Percentiles rank a stretch among this genome's conserved stretches.
These are phyloP conservation scores for Dothistroma septosporum DNA, from an alignment of 2,329 filamentous ascomycete genomes.

Conservation along the genomic window DNA sequence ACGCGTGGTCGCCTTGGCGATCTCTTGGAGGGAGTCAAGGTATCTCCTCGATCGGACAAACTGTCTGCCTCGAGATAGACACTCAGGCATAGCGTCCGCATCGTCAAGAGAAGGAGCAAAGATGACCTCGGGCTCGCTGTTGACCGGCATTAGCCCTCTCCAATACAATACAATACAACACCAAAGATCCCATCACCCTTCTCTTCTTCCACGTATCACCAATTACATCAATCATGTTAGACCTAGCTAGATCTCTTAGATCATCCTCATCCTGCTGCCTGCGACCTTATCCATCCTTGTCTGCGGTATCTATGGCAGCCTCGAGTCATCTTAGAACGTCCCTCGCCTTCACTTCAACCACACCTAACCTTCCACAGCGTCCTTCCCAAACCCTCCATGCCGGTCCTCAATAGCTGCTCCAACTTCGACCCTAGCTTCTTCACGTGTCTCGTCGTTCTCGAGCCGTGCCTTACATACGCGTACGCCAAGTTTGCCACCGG, in stretches of 20 bases:
- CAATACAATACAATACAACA: conserved; percentile 4
- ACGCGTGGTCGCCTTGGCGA: no score
- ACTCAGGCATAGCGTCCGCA: conserved; percentile 44
- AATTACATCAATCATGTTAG: background rate
- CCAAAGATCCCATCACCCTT: conserved; percentile 7
- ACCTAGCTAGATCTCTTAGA: background rate
- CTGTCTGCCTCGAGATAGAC: background rate
- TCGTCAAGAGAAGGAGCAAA: conserved; percentile 48
- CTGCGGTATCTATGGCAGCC: conserved; percentile 1
- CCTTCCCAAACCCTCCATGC: conserved; percentile 68
- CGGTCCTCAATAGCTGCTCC: conserved; percentile 67
- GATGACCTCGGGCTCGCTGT: background rate
- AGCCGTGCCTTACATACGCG: background rate
- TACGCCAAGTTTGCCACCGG: background rate
- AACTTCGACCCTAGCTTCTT: conserved; percentile 78
- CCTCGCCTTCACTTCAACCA: no score
- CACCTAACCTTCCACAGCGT: background rate
- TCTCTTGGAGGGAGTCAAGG: no score
- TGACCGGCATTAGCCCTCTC: background rate
- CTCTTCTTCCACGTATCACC: conserved; percentile 5
- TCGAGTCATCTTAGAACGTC: conserved; percentile 5
- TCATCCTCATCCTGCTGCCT: conserved; percentile 4
- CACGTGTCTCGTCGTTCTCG: conserved; percentile 77
- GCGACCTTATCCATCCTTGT: background rate
- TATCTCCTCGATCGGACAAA: no score